A percentile compares a stretch with the other conserved stretches of the same genome.
These are phyloP conservation scores for Xanthoconium stramineum DNA, from an alignment of 768 basidiomycete species.

Conservation along the genomic window DNA sequence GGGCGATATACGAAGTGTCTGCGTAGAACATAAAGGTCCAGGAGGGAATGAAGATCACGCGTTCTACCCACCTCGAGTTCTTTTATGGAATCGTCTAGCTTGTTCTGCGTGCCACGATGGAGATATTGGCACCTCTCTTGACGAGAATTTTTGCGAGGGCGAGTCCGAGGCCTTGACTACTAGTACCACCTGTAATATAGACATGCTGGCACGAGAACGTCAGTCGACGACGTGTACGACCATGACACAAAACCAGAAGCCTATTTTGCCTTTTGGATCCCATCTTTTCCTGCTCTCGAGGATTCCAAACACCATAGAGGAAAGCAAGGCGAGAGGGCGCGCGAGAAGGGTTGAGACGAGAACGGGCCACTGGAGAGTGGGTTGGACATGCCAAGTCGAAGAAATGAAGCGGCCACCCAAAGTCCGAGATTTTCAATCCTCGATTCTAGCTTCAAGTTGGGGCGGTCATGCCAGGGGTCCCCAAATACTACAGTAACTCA, in stretches of 20 bases:
- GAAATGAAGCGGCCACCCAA: too few species aligned
- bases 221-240: background rate
- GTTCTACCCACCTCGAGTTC: constrained; percentile 59
- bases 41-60: background rate
- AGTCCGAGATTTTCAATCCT: too few species aligned
- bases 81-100: constrained; percentile 56
- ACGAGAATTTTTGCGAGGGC: constrained; percentile 66
- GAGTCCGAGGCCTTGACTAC: constrained; percentile 75
- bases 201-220: constrained; percentile 53
- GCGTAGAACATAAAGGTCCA: background rate
- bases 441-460: too few species aligned
- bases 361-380: background rate
- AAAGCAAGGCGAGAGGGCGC: constrained; percentile 6
- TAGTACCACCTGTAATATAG: constrained; percentile 87
- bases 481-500: too few species aligned
- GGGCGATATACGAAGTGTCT: constrained; percentile 53
- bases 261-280: constrained; percentile 47
- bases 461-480: too few species aligned
- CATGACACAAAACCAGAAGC: background rate
- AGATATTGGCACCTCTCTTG: constrained; percentile 72
- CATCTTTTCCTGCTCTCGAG: constrained; percentile 34
- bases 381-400: background rate
- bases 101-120: constrained; percentile 75
- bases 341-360: constrained; percentile 9
- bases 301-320: too few species aligned